A percentile compares a stretch with the other conserved stretches of the same genome.
Evolutionary conservation across 768 basidiomycete genomes (phyloP).

Genomic region (Cantharellus anzutake): DNA sequence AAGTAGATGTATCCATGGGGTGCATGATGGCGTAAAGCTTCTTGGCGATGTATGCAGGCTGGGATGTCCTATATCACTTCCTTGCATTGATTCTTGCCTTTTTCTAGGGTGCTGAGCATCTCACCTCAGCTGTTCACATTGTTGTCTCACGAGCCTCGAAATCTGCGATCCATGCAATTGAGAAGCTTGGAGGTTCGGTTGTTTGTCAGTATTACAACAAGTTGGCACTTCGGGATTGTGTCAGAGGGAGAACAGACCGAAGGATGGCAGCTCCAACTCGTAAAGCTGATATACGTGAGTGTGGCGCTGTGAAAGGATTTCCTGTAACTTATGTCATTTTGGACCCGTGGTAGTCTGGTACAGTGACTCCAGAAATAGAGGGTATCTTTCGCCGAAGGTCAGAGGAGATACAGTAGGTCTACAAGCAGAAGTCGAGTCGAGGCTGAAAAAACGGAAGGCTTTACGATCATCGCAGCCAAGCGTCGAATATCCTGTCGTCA

Average conservation of each 20-base stretch:
- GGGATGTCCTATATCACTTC: neutral
- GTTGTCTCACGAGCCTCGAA: conserved; percentile 72
- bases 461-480: neutral
- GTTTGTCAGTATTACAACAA: conserved; percentile 85
- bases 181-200: conserved; percentile 61
- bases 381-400: conserved; percentile 38
- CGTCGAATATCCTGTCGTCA: neutral
- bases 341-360: conserved; percentile 45
- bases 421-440: neutral
- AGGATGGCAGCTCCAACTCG: conserved; percentile 66
- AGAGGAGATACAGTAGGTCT: neutral
- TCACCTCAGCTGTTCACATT: conserved; percentile 59
- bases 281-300: conserved; percentile 65
- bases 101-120: conserved; percentile 39
- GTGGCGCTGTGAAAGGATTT: neutral
- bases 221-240: conserved; percentile 59
- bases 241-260: conserved; percentile 53
- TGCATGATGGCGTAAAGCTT: conserved; percentile 81
- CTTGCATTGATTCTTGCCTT: neutral
- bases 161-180: conserved; percentile 69
- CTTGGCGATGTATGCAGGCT: conserved; percentile 47
- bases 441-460: neutral
- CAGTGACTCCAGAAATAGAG: conserved; percentile 48
- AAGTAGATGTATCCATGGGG: conserved; percentile 76
- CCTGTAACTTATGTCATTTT: conserved; percentile 1